Conservation (phyloP, 768 basidiomycete species). For the Russula compacta region DNA sequence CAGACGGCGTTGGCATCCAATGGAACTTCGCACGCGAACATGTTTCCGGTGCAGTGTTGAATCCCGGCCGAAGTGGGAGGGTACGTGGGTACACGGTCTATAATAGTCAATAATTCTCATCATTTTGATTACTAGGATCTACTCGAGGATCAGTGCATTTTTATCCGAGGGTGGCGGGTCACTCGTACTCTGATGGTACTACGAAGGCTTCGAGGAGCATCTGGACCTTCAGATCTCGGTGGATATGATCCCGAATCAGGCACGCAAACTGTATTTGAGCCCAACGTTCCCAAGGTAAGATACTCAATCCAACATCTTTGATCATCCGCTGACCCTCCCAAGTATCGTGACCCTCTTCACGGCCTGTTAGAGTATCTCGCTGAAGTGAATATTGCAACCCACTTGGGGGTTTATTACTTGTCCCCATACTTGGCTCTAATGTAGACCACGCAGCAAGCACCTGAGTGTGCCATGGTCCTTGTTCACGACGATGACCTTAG, state of each 20-base stretch:
- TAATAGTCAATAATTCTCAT: background rate
- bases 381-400: background rate
- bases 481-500: background rate
- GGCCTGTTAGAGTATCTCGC: background rate
- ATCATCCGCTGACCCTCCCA: background rate
- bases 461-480: background rate
- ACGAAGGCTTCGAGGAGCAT: background rate
- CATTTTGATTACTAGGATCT: background rate
- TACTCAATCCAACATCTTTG: too few relatives aligned
- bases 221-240: background rate
- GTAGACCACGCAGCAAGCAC: background rate
- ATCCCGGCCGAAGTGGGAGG: background rate
- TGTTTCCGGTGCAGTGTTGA: background rate
- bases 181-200: background rate
- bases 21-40: background rate
- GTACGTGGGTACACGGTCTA: background rate
- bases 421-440: background rate
- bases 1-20: background rate
- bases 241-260: background rate
- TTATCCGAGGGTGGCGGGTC: background rate
- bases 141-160: background rate
- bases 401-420: background rate
- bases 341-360: constrained; percentile 1
- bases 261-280: background rate
- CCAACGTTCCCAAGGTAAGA: background rate